Base-by-base conservation (phyloP, 768 basidiomycete species). In the Leccinellum albellum region DNA sequence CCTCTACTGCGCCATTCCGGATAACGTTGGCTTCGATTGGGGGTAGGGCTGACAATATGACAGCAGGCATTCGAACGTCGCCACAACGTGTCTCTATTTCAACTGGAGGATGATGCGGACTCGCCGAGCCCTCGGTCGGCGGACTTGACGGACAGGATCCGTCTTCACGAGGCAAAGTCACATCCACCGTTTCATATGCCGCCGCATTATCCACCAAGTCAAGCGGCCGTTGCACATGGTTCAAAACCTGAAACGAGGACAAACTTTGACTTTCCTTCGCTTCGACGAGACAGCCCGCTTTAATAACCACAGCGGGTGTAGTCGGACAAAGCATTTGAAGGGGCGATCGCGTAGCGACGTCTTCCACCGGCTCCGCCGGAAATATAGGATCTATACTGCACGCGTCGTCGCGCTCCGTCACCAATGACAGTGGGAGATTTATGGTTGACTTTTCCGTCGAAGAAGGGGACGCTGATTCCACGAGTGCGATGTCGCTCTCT, bases 381-480 rank as follows among this genome's bases (percentile, higher is more conserved):
- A 42, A 0, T 37, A 52, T 31, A 2, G 24, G n/a, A 13, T 9
- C 40, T 17, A 29, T 26, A 13, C 23, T 12, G 40, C 1, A 42
- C 1, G 46, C 5, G 1, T 50, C 46, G 21, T 55, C 54, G 6
- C 54, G 54, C 28, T 23, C 23, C 44, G 10, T 40, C 6, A 23
- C 9, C n/a, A 52, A n/a, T n/a, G 48, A 7, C 7, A 51, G 55
- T 6, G 64, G 64, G 46, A 65, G 61, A n/a, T 65, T 60, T 14
- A 65, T 51, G 17, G 56, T 45, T 21, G 51, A 61, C 7, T 31
- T 12, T 32, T 1, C 24, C 9, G 24, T 14, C 2, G 28, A 48
- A 3, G 40, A 50, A 31, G 50, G 48, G 7, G 48, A 47, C 10
- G 24, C 42, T 5, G 3, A 4, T 42, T 50, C 50, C 2, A 6